phyloP scores from a whole-genome alignment of 495 filamentous ascomycete species.

The Penicillium egyptiacum region DNA sequence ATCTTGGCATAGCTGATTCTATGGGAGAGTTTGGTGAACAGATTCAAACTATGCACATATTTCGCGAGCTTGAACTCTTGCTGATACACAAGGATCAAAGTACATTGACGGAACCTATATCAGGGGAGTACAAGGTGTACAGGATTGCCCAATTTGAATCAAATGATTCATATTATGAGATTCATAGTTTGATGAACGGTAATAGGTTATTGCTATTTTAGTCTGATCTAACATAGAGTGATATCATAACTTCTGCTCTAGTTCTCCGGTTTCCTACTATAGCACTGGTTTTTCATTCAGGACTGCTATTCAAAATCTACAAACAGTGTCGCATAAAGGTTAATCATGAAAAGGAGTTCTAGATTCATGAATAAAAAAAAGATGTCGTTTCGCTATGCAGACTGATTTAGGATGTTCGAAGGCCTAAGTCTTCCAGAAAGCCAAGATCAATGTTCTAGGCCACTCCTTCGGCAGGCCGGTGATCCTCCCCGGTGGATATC shows the following conservation, averaged over 20 bases:
- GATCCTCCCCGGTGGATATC: constrained; percentile 7
- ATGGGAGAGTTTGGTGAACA: not conserved
- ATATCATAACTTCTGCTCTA: not conserved
- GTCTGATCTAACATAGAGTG: not conserved
- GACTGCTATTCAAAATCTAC: not conserved
- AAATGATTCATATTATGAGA: not conserved
- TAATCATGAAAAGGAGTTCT: not conserved
- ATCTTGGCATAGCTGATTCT: not conserved
- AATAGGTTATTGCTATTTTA: not conserved
- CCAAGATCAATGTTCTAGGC: not conserved
- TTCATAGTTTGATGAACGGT: not conserved
- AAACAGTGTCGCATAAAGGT: not conserved
- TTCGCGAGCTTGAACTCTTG: not conserved
- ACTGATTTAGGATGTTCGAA: not conserved
- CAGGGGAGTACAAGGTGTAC: constrained; percentile 2
- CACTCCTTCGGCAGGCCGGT: not conserved
- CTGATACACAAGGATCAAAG: not conserved
- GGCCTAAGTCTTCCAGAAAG: constrained; percentile 9
- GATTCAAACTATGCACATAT: not conserved
- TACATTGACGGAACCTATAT: not conserved
- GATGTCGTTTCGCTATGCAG: not conserved
- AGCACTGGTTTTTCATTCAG: not conserved
- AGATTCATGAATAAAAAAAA: not conserved
- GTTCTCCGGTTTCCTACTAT: not conserved
- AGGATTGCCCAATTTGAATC: not conserved